These are phyloP conservation scores for Leccinum barrowsii DNA, from an alignment of 768 basidiomycete genomes.

Conservation along the genomic window DNA sequence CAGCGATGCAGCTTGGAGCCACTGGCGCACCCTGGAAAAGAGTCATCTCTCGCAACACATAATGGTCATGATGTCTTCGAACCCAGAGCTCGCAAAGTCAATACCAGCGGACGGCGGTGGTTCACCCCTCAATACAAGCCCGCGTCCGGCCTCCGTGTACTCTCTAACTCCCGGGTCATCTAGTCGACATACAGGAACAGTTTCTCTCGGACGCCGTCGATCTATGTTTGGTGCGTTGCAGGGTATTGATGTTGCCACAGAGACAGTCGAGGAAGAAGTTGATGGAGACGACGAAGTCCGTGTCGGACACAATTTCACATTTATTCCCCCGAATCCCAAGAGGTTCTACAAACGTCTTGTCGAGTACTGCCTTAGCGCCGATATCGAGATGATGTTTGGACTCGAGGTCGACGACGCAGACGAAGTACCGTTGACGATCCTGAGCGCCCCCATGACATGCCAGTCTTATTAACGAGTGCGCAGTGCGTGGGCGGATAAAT, in stretches of 20 bases:
- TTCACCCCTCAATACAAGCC: slow-evolving; percentile 22
- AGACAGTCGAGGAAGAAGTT: slow-evolving; percentile 37
- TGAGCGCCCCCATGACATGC: slow-evolving; percentile 66
- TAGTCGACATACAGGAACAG: slow-evolving; percentile 53
- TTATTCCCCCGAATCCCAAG: slow-evolving; percentile 85
- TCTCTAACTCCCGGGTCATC: slow-evolving; percentile 36
- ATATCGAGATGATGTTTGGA: slow-evolving; percentile 86
- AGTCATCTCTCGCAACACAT: slow-evolving; percentile 85
- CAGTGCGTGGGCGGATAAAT: slow-evolving; percentile 84
- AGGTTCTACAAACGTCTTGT: slow-evolving; percentile 83
- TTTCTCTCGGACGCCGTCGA: slow-evolving; percentile 65
- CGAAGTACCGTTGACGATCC: slow-evolving; percentile 90
- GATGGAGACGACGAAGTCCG: slow-evolving; percentile 67
- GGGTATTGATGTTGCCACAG: slow-evolving; percentile 29
- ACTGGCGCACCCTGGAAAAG: slow-evolving; percentile 81
- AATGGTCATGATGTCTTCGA: slow-evolving; percentile 79
- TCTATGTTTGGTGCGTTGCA: slow-evolving; percentile 45
- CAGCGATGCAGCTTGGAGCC: slow-evolving; percentile 74
- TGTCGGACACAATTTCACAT: slow-evolving; percentile 78
- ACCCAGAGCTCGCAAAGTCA: slow-evolving; percentile 83
- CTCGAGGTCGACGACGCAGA: slow-evolving; percentile 90
- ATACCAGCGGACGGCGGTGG: slow-evolving; percentile 48
- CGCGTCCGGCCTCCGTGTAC: slow-evolving; percentile 59
- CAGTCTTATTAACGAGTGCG: slow-evolving; percentile 84
- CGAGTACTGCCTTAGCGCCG: slow-evolving; percentile 75